These are phyloP conservation scores for Aegilops sharonensis DNA, from an alignment of 176 grass and related monocot species.

Conservation along the genomic window DNA sequence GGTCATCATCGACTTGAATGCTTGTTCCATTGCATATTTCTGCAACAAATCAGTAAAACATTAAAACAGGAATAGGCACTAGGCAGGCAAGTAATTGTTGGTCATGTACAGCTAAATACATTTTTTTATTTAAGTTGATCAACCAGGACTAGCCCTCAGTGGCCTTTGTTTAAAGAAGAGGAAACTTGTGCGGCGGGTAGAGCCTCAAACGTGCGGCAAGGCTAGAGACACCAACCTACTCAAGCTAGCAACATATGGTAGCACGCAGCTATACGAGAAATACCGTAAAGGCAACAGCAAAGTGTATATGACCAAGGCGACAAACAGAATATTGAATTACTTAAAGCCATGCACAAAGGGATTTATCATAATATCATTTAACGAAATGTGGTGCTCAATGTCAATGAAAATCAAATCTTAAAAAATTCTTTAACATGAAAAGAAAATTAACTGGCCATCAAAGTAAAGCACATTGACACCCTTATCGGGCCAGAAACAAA, in stretches of 20 bases:
- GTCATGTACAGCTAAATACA: neutral
- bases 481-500: neutral
- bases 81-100: neutral
- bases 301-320: neutral
- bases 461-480: neutral
- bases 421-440: conserved; percentile 2
- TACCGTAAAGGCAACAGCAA: conserved; percentile 8
- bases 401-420: neutral
- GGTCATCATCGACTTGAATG: conserved; percentile 94
- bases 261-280: neutral
- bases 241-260: neutral
- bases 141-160: neutral
- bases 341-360: neutral
- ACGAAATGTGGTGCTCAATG: neutral
- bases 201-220: neutral
- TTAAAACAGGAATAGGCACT: neutral
- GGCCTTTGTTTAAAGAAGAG: neutral
- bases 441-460: neutral
- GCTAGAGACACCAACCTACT: neutral
- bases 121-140: neutral
- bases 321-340: neutral
- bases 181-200: neutral
- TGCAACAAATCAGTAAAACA: conserved; percentile 35
- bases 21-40: conserved; percentile 86
- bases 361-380: neutral